phyloP scores from a whole-genome alignment of 2,329 filamentous ascomycete genomes.

The Microsporum audouinii region DNA sequence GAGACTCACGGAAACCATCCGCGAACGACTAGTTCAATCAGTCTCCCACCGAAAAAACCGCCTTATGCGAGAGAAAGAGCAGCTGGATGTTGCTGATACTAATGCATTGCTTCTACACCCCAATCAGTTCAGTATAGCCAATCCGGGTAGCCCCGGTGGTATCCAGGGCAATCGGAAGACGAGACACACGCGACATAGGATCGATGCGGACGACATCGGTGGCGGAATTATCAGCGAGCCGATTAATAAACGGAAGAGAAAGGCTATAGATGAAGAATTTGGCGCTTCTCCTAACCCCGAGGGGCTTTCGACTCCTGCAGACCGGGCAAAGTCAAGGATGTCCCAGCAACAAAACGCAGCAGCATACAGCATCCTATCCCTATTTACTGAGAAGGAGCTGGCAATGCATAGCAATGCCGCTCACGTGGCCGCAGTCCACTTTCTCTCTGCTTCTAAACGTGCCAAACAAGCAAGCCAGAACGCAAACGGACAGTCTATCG shows the following conservation, averaged over 20 bases:
- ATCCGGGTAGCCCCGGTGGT: conserved; percentile 52
- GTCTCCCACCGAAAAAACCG: conserved; percentile 47
- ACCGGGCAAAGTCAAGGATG: conserved; percentile 43
- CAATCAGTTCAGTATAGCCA: conserved; percentile 54
- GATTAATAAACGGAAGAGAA: conserved; percentile 48
- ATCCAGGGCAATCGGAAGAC: conserved; percentile 52
- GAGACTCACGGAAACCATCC: conserved; percentile 46
- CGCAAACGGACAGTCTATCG: conserved; percentile 31
- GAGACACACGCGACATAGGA: conserved; percentile 47
- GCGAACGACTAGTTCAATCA: conserved; percentile 48
- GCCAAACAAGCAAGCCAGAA: conserved; percentile 30
- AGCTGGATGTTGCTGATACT: conserved; percentile 54
- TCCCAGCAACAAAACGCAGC: conserved; percentile 48
- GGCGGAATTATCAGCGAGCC: conserved; percentile 37
- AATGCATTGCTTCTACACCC: conserved; percentile 54
- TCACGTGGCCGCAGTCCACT: conserved; percentile 46
- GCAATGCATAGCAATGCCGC: conserved; percentile 51
- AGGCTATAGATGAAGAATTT: conserved; percentile 46
- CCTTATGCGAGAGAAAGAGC: conserved; percentile 54
- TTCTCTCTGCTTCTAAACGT: conserved; percentile 46
- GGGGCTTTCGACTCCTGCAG: conserved; percentile 38
- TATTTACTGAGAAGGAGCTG: conserved; percentile 58
- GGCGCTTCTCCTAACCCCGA: conserved; percentile 46
- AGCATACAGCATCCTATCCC: conserved; percentile 50
- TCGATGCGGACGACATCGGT: conserved; percentile 42